Evolutionary conservation across 2,329 filamentous ascomycete species (phyloP).

Genomic region (Clarireedia hainanense): DNA sequence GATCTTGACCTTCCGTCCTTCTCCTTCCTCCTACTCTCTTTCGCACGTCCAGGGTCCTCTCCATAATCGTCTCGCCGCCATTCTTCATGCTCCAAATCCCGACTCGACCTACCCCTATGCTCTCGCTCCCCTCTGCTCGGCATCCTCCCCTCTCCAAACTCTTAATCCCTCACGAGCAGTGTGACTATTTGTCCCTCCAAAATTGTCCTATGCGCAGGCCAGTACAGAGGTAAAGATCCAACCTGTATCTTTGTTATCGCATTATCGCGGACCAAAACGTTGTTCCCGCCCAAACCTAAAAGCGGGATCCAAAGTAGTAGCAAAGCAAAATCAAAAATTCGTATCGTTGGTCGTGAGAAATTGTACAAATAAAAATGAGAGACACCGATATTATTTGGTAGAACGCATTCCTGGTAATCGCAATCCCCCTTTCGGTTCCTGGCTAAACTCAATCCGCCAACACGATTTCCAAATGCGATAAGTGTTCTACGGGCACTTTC

Average conservation of each 20-base stretch:
- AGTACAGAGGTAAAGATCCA: background rate
- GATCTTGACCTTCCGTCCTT: background rate
- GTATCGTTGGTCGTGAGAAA: background rate
- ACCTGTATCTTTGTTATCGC: slow-evolving; percentile 1
- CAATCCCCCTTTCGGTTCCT: background rate
- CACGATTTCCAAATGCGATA: background rate
- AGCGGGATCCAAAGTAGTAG: background rate
- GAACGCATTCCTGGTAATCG: background rate
- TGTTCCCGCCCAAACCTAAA: background rate
- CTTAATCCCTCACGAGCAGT: background rate
- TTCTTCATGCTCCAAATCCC: background rate
- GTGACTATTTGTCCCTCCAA: background rate
- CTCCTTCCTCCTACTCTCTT: background rate
- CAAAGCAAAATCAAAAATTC: background rate
- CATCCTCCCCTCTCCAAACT: background rate
- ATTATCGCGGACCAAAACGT: background rate
- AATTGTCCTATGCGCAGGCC: background rate
- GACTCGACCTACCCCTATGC: slow-evolving; percentile 4
- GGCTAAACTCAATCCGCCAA: background rate
- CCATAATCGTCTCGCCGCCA: background rate
- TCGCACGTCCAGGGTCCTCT: background rate
- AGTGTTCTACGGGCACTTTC: background rate
- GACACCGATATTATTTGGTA: background rate
- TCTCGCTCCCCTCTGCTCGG: slow-evolving; percentile 1
- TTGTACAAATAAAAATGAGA: background rate